Conservation (phyloP, 2,329 filamentous ascomycete species). For the Colletotrichum endophyticum region DNA sequence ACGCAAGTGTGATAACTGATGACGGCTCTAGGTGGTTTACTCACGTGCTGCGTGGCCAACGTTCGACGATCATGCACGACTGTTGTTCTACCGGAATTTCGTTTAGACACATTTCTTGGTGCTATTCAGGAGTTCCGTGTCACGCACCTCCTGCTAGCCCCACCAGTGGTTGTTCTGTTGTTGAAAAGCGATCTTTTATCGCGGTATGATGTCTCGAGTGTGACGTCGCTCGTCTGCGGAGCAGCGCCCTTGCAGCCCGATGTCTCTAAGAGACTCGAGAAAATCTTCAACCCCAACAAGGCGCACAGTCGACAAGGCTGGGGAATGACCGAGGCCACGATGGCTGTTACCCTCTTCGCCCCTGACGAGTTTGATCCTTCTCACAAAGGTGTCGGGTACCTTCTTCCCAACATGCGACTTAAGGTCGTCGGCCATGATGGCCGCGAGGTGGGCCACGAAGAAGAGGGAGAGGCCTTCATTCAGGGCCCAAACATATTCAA, state of each 20-base stretch:
- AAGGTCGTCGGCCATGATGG: background rate
- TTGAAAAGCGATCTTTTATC: background rate
- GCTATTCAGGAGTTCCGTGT: background rate
- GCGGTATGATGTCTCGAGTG: background rate
- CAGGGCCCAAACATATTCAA: background rate
- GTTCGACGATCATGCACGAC: background rate
- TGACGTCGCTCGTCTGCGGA: background rate
- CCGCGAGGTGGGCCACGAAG: background rate
- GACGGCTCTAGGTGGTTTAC: background rate
- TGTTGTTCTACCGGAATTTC: background rate
- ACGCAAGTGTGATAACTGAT: background rate
- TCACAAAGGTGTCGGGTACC: background rate
- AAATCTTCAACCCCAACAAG: background rate
- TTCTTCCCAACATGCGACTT: background rate
- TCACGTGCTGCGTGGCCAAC: background rate
- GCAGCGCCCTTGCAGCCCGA: background rate
- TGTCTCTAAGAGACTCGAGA: background rate
- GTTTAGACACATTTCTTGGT: background rate
- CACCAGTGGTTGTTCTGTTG: background rate
- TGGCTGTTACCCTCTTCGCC: background rate
- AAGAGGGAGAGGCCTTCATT: background rate
- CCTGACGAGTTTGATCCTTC: background rate
- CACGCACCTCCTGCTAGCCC: background rate
- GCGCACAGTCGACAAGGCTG: background rate
- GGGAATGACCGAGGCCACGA: background rate